These are phyloP conservation scores for Stromatinia cepivora DNA, from an alignment of 2,329 filamentous ascomycete species.

Conservation along the genomic window DNA sequence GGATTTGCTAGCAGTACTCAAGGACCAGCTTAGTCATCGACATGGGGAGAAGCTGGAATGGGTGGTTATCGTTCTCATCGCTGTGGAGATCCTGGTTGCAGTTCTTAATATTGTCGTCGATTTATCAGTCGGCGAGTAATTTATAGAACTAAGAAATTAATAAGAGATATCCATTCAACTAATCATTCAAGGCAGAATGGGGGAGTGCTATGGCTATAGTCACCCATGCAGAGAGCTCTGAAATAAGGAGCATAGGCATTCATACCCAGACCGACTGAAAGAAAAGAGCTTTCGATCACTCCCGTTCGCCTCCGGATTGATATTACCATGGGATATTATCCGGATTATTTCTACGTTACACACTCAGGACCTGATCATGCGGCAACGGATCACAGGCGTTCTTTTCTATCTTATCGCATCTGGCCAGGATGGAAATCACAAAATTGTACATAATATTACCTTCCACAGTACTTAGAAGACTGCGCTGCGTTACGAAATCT, in stretches of 20 bases:
- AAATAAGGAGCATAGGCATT: neutral
- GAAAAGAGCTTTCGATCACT: neutral
- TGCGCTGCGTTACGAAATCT: neutral
- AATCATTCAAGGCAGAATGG: neutral
- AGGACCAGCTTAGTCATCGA: conserved; percentile 92
- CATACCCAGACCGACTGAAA: too few relatives aligned
- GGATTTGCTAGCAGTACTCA: conserved; percentile 86
- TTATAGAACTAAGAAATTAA: neutral
- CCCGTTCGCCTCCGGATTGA: neutral
- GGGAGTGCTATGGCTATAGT: neutral
- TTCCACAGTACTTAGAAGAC: neutral
- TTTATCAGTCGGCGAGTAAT: conserved; percentile 64
- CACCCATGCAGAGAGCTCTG: neutral
- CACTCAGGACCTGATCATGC: neutral
- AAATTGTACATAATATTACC: conserved; percentile 4
- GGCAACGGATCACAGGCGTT: neutral
- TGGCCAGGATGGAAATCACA: neutral
- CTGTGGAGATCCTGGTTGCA: conserved; percentile 90
- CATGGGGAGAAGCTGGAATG: conserved; percentile 88
- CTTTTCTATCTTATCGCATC: neutral
- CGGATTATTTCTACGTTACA: neutral
- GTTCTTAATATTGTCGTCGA: conserved; percentile 95
- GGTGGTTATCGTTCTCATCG: conserved; percentile 95
- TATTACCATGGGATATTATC: neutral
- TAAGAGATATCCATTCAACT: neutral